Evolutionary conservation across 2,329 filamentous ascomycete genomes (phyloP).

Genomic region (Pseudophaeomoniella oleicola): DNA sequence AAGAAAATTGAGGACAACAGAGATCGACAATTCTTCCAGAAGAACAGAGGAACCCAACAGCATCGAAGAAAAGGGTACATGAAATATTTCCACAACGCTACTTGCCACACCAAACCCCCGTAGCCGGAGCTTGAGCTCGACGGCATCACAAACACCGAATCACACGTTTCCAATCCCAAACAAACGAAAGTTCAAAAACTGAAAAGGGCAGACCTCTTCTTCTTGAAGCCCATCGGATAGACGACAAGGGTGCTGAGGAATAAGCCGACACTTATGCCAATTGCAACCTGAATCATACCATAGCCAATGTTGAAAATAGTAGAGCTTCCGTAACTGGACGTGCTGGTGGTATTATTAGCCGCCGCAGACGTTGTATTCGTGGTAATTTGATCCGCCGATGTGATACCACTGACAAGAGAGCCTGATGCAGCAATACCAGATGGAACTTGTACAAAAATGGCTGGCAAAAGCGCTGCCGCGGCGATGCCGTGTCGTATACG

Average conservation of each 20-base stretch:
- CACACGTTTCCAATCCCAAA: too few relatives aligned
- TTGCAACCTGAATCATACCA: slow-evolving; percentile 32
- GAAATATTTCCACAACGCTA: too few relatives aligned
- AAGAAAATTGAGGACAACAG: too few relatives aligned
- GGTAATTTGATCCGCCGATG: slow-evolving; percentile 41
- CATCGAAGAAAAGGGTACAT: too few relatives aligned
- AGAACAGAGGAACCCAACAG: too few relatives aligned
- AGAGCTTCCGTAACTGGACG: not conserved
- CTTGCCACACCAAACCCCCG: too few relatives aligned
- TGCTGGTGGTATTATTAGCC: slow-evolving; percentile 7
- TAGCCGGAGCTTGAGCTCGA: too few relatives aligned
- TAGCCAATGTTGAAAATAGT: slow-evolving; percentile 27
- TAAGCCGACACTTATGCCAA: slow-evolving; percentile 31
- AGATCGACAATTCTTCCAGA: too few relatives aligned
- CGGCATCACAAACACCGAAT: too few relatives aligned
- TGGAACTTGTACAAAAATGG: slow-evolving; percentile 60
- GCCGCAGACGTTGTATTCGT: slow-evolving; percentile 13
- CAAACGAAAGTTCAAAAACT: slow-evolving; percentile 21
- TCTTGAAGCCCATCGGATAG: slow-evolving; percentile 25
- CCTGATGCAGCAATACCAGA: slow-evolving; percentile 45
- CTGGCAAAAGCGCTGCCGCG: slow-evolving; percentile 71
- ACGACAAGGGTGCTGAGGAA: slow-evolving; percentile 31
- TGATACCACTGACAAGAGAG: slow-evolving; percentile 40
- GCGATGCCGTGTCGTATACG: slow-evolving; percentile 61
- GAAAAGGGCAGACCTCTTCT: slow-evolving; percentile 29